These are phyloP conservation scores for Limnanthes douglasii DNA, from an alignment of 345 rosid species.

Conservation along the genomic window DNA sequence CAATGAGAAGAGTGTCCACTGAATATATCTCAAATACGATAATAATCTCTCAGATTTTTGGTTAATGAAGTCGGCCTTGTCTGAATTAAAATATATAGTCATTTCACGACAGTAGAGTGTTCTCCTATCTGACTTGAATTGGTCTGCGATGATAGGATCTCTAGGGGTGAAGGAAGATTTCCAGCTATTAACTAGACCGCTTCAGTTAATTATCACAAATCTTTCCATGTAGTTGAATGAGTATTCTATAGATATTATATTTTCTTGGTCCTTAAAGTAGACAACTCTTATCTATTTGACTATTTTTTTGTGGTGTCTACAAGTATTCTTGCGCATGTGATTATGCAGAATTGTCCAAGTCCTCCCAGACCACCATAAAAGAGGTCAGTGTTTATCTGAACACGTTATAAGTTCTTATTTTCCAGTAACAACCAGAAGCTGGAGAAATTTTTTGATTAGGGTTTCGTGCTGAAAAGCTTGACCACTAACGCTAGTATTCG, in stretches of 20 bases:
- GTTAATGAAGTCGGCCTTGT: slow-evolving; percentile 22
- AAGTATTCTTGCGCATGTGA: slow-evolving; percentile 66
- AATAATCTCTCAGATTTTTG: slow-evolving; percentile 38
- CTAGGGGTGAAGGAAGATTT: slow-evolving; percentile 63
- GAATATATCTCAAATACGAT: slow-evolving; percentile 48
- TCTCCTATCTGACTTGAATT: slow-evolving; percentile 62
- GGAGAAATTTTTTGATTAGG: slow-evolving; percentile 67
- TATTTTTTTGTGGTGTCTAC: slow-evolving; percentile 38
- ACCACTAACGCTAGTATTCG: slow-evolving; percentile 90
- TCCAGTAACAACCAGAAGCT: slow-evolving; percentile 87
- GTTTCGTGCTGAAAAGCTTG: slow-evolving; percentile 89
- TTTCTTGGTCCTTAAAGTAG: slow-evolving; percentile 77
- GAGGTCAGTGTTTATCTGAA: slow-evolving; percentile 65
- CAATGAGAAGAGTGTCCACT: slow-evolving; percentile 54
- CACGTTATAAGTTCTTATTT: slow-evolving; percentile 73
- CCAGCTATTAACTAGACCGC: slow-evolving; percentile 69
- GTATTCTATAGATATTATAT: slow-evolving; percentile 34
- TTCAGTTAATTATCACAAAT: slow-evolving; percentile 64
- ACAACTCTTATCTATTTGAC: slow-evolving; percentile 88
- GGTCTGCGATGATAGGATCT: slow-evolving; percentile 54
- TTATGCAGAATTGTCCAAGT: slow-evolving; percentile 93
- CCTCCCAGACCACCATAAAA: slow-evolving; percentile 87
- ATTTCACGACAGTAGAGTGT: slow-evolving; percentile 78
- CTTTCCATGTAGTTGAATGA: slow-evolving; percentile 90
- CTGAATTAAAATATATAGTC: slow-evolving; percentile 52